Evolutionary conservation across 192 early-diverging fungal species (phyloP), one percentile per base, ranked within the genome.

Genomic region (Ambispora gerdemannii): DNA sequence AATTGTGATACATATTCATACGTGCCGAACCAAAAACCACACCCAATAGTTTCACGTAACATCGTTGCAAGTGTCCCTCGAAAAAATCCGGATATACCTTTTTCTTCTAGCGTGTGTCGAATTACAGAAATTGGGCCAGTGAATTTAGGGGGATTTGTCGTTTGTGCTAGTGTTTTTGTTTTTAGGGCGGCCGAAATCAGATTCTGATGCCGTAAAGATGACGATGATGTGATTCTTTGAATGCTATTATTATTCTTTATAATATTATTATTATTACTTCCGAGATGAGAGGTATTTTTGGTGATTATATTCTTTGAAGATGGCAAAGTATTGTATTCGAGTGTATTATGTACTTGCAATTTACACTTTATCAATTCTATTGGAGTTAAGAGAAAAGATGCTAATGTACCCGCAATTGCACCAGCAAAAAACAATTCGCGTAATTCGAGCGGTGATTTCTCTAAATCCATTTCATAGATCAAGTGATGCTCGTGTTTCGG

Each of bases 351-450:
- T 0, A 97, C 94, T 79, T 98, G 97, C 64, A 98, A 79, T 72
- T 93, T 90, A 82, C 97, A 98, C 74, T 98, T 98, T 64, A 98
- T 86, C 32, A 98, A 81, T 82, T 98, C 97, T 6, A 97, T 86
- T 0, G 97, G 97, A 2, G 97, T 97, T 8, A 98, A 81, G 7
- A 98, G 85, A 72, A 96, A 82, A 0, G 93, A 93, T 8, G 92
- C 92, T 36, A 91, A 82, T 4, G 90, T 83, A 43, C 97, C 95
- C 3, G 97, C 91, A 8, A 94, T 76, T 6, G 82, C 89, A 32
- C 97, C 97, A 30, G 94, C 91, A 3, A 87, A 72, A 60, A 90
- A 85, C 15, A 97, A 78, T 74, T 96, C 87, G 1, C 75, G 72
- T 43, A 93, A 73, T 2, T 82, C 74, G 32, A 95, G 81, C 4